Evolutionary conservation across 768 basidiomycete genomes (phyloP).

Genomic region (Trichaptum fuscoviolaceum): DNA sequence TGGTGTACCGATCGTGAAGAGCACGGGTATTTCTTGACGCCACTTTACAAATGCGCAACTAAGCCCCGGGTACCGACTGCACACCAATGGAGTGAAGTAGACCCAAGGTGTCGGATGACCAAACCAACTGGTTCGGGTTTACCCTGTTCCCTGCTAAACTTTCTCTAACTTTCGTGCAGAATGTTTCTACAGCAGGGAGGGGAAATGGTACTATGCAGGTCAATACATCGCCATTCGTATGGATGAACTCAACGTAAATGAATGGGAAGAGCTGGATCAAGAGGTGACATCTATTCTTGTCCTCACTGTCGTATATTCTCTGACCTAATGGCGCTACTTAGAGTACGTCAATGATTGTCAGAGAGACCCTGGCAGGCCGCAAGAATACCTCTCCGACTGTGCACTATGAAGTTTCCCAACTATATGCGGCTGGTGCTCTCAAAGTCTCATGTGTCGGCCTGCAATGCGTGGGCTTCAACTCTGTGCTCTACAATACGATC

Average conservation of each 20-base stretch:
- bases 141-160: not conserved
- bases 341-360: slow-evolving; percentile 63
- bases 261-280: slow-evolving; percentile 60
- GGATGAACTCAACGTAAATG: slow-evolving; percentile 57
- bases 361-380: slow-evolving; percentile 63
- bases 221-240: slow-evolving; percentile 63
- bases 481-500: slow-evolving; percentile 55
- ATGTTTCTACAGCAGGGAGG: slow-evolving; percentile 78
- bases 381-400: slow-evolving; percentile 78
- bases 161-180: slow-evolving; percentile 33
- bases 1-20: slow-evolving; percentile 84
- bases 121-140: slow-evolving; percentile 52
- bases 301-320: slow-evolving; percentile 8
- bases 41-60: slow-evolving; percentile 72
- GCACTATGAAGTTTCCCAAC: slow-evolving; percentile 65
- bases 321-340: slow-evolving; percentile 20
- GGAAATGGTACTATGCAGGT: slow-evolving; percentile 83
- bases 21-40: slow-evolving; percentile 72
- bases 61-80: slow-evolving; percentile 73
- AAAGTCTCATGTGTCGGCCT: slow-evolving; percentile 69
- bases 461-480: slow-evolving; percentile 74
- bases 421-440: slow-evolving; percentile 68
- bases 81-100: slow-evolving; percentile 66
- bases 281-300: slow-evolving; percentile 42
- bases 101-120: slow-evolving; percentile 53